Percentiles rank a stretch among this genome's conserved stretches.
phyloP scores from a whole-genome alignment of 306 rosid genomes.

The Dalbergia cochinchinensis region DNA sequence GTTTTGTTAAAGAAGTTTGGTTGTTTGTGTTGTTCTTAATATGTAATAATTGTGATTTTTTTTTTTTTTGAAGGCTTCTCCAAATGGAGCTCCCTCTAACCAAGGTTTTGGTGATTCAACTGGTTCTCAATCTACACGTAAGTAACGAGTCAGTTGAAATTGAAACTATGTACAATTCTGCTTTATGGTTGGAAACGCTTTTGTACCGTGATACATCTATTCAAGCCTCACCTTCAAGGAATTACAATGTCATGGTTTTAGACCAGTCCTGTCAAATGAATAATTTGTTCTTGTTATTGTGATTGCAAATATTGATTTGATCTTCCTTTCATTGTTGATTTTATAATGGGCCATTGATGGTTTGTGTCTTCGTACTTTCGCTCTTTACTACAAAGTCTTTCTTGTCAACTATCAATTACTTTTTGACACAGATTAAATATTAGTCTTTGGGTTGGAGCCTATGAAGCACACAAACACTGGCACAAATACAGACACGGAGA shows the following conservation, averaged over 20 bases:
- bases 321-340: constrained; percentile 10
- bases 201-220: constrained; percentile 21
- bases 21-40: constrained; percentile 36
- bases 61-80: constrained; percentile 64
- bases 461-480: too few species aligned
- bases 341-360: constrained; percentile 14
- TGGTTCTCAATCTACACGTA: constrained; percentile 67
- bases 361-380: constrained; percentile 19
- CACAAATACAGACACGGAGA: too few species aligned
- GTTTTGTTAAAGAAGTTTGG: constrained; percentile 31
- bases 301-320: constrained; percentile 24
- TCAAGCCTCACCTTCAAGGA: constrained; percentile 38
- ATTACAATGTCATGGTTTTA: constrained; percentile 31
- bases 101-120: constrained; percentile 56
- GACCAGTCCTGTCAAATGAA: constrained; percentile 29
- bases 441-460: constrained; percentile 30
- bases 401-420: constrained; percentile 30
- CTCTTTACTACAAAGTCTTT: constrained; percentile 21
- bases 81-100: constrained; percentile 79
- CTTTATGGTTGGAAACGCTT: constrained; percentile 23
- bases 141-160: constrained; percentile 43
- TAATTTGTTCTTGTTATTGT: constrained; percentile 17
- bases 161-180: constrained; percentile 28
- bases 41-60: constrained; percentile 31
- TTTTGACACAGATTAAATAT: constrained; percentile 11